Evolutionary conservation across 805 yeast genomes (phyloP).

Genomic region (Wickerhamomyces queroliae): DNA sequence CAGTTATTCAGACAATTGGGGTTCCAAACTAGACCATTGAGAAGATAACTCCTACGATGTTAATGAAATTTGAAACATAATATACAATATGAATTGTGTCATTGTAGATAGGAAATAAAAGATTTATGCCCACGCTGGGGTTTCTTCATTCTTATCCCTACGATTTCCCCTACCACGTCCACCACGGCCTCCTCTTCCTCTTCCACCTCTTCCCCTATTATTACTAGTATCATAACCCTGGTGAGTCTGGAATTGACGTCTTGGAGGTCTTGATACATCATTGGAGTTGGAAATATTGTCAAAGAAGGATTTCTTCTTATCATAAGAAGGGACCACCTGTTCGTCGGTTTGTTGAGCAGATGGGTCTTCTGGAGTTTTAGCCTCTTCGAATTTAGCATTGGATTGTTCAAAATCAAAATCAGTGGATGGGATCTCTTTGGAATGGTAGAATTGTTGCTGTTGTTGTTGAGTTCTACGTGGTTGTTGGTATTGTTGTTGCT

Average conservation of each 20-base stretch:
- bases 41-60: neutral
- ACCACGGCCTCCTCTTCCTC: constrained; percentile 1
- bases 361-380: neutral
- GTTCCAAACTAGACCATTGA: neutral
- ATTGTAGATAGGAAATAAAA: too few relatives aligned
- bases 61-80: neutral
- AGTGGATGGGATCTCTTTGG: constrained; percentile 36
- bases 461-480: constrained; percentile 3
- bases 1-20: constrained; percentile 10
- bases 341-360: constrained; percentile 4
- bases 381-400: constrained; percentile 38
- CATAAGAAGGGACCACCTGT: constrained; percentile 40
- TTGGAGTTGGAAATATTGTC: constrained; percentile 76
- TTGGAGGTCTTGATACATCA: constrained; percentile 33
- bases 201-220: constrained; percentile 2
- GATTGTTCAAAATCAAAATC: constrained; percentile 74
- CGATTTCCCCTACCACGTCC: constrained; percentile 11
- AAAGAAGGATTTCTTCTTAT: constrained; percentile 82
- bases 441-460: constrained; percentile 2
- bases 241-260: constrained; percentile 17
- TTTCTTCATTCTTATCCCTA: constrained; percentile 1
- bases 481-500: constrained; percentile 4
- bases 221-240: constrained; percentile 4
- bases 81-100: too few relatives aligned
- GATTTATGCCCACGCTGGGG: constrained; percentile 1